Base-by-base conservation (phyloP, 805 yeast species). In the Candida xyloterini region DNA sequence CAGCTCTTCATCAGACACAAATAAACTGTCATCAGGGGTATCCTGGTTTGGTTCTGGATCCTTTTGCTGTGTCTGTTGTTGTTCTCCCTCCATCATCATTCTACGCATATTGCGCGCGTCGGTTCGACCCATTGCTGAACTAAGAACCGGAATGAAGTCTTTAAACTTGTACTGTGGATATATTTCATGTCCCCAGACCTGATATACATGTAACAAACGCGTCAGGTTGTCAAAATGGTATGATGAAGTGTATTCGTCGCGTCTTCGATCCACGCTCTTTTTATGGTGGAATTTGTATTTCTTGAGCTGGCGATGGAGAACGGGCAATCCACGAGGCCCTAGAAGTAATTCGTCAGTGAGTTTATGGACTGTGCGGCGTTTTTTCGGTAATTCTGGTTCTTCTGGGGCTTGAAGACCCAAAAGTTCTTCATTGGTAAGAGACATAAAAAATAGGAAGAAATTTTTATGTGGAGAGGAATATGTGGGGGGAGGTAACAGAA, bases 101-200 rank as follows among this genome's bases (percentile, higher is more conserved):
- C 31, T 7, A 5, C 31, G 31, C 22, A 16, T 10, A n/a, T 16
- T 14, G n/a, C 22, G 20, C 13, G 22, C 31, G 31, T 14, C 22
- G 13, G 65, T 59, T 5, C 55, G 58, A 46, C 59, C 61, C 10
- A 84, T 81, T 29, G 78, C 68, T 11, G 68, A 62, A 28, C 72
- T 67, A 34, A 80, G 60, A 49, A 82, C 60, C 16, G 70, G 66
- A 1, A 83, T 62, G 52, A 89, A 80, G 57, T 86, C 95, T 33
- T 68, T 67, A 48, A 89, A 85, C 46, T 76, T 80, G 11, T 93
- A 87, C 63, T 83, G 84, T 4, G 96, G 95, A 55, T 74, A 87
- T 27, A 88, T 52, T 15, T 73, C 67, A 57, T 84, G 91, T 1
- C 83, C 88, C 90, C 91, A 84, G 24, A 79, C 52, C 59, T 83